Evolutionary conservation across 371 early-diverging fungal species (phyloP).

Genomic region (Mortierella sp.): DNA sequence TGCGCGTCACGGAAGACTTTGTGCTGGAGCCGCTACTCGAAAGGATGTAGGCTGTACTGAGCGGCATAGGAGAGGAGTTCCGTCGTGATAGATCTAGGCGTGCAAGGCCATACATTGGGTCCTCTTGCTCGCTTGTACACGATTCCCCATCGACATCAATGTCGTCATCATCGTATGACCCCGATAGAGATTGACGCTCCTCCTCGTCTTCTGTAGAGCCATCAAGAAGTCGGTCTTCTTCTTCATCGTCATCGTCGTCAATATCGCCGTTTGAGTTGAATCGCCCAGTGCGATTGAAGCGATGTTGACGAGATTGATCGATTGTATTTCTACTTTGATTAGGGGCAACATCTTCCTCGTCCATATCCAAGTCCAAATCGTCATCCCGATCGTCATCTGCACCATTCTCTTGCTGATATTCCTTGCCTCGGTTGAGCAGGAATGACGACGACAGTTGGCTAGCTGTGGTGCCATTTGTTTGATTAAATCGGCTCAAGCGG

Average conservation of each 20-base stretch:
- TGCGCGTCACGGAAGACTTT: conserved; percentile 19
- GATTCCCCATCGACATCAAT: conserved; percentile 50
- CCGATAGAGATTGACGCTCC: conserved; percentile 45
- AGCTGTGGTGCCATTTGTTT: conserved; percentile 15
- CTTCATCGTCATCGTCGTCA: conserved; percentile 49
- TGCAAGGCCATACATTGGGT: conserved; percentile 53
- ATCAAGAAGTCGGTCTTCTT: conserved; percentile 28
- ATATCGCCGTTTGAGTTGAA: conserved; percentile 23
- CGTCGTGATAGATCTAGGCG: conserved; percentile 48
- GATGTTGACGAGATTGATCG: conserved; percentile 15
- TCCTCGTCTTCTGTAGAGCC: conserved; percentile 51
- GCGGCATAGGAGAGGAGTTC: conserved; percentile 55
- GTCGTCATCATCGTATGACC: conserved; percentile 47
- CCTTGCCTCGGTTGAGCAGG: conserved; percentile 22
- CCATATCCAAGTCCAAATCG: conserved; percentile 32
- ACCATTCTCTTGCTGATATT: conserved; percentile 21
- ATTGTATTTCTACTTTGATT: conserved; percentile 13
- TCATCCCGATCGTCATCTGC: conserved; percentile 37
- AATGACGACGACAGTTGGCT: conserved; percentile 45
- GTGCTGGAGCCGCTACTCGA: conserved; percentile 11
- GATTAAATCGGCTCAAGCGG: conserved; percentile 40
- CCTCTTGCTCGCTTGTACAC: conserved; percentile 52
- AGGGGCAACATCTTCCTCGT: conserved; percentile 19
- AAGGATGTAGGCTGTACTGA: conserved; percentile 36
- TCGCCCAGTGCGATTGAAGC: conserved; percentile 31